Conservation (phyloP, 2,329 filamentous ascomycete species). For the Trichophyton benhamiae region DNA sequence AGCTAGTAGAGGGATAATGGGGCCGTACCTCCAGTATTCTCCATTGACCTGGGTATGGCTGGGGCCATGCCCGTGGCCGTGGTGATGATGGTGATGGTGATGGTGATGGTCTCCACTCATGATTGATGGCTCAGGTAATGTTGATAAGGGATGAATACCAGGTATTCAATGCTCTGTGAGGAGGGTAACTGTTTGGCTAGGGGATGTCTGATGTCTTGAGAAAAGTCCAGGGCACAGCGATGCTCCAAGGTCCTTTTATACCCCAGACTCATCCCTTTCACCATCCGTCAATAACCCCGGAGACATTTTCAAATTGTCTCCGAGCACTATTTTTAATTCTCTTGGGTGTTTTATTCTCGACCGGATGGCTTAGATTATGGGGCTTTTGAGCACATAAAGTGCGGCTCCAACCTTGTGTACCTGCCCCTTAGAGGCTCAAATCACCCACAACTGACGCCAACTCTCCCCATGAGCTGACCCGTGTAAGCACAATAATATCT, state of each 20-base stretch:
- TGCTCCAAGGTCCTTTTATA: background rate
- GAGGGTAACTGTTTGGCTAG: background rate
- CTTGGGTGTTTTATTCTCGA: background rate
- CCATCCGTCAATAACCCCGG: background rate
- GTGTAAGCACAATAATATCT: too few relatives aligned
- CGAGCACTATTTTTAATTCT: background rate
- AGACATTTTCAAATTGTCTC: constrained; percentile 1
- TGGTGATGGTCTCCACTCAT: background rate
- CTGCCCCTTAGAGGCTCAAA: too few relatives aligned
- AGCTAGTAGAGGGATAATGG: background rate
- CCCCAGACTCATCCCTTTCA: background rate
- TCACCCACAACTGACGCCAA: too few relatives aligned
- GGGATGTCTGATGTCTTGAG: background rate
- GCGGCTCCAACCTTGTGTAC: background rate
- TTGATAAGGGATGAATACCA: background rate
- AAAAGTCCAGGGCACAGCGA: background rate
- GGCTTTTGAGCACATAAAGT: background rate
- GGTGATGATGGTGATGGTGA: constrained; percentile 6
- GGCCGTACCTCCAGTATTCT: constrained; percentile 12
- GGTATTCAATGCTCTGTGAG: background rate
- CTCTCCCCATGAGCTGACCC: too few relatives aligned
- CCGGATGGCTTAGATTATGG: background rate
- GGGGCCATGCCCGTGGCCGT: constrained; percentile 2
- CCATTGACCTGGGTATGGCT: constrained; percentile 7
- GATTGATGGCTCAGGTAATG: background rate